Evolutionary conservation across 129 eudicot species (phyloP), one percentile per base, ranked within the genome.

Genomic region (Chrysanthemum lavandulifolium): DNA sequence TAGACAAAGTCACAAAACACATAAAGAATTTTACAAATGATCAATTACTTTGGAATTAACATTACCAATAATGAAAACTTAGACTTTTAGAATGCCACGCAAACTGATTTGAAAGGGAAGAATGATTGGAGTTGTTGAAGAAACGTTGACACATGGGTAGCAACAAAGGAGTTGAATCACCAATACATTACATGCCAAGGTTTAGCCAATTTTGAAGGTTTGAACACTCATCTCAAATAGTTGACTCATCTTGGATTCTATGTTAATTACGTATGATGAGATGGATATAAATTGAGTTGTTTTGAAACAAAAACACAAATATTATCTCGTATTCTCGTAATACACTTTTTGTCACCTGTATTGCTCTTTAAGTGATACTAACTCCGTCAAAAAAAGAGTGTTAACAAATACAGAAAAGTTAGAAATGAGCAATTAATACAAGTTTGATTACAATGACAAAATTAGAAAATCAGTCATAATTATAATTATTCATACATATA

Each of bases 191-290:
- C 56, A 69, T 69, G 69, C 76, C 81, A 77, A 77, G 60, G 29
- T 63, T 77, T 77, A 69, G 57, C 81, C 76, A 51, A 77, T 71
- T 69, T 77, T 77, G 65, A 69, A 77, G 81, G 71, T 64, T 77
- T 76, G 71, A 25, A 77, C 81, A 69, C 76, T 71, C 73, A 69
- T 77, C 57, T 77, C 81, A 61, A 77, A 51, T 77, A 16, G 71
- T 77, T 70, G 81, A 77, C 76, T 77, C n/a, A 29, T 59, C 57
- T 77, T 61, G 76, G 81, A 69, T 77, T 61, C 81, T 77, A 61
- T 69, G 81, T 77, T 69, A 69, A 51, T 60, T 15, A 63, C 14
- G 12, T 53, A 13, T 11, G 23, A 27, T 6, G 25, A 13, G 25
- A 21, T 23, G 5, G 45, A 27, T 21, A 67, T 67, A 19, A 4